A percentile compares a stretch with the other conserved stretches of the same genome.
Evolutionary conservation across 2,329 filamentous ascomycete genomes (phyloP).

Genomic region (Pseudogymnoascus sp.): DNA sequence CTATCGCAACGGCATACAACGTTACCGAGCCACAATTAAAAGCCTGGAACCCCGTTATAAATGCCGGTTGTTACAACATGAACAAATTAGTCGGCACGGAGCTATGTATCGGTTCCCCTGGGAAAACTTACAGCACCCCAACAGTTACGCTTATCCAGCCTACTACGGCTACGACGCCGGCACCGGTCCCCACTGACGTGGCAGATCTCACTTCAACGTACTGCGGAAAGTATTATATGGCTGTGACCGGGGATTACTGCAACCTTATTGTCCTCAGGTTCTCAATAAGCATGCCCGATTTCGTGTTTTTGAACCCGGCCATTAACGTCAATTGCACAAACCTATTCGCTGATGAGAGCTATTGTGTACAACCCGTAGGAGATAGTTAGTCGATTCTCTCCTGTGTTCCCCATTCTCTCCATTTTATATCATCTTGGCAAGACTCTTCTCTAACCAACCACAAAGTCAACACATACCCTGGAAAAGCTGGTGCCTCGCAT

Average conservation of each 20-base stretch:
- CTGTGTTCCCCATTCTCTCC: neutral
- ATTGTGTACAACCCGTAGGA: slow-evolving; percentile 31
- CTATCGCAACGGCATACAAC: neutral
- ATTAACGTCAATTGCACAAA: slow-evolving; percentile 31
- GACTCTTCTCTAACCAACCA: neutral
- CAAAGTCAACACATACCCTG: slow-evolving; percentile 10
- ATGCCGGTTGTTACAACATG: slow-evolving; percentile 1
- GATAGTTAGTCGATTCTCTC: slow-evolving; percentile 13
- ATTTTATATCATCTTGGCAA: neutral
- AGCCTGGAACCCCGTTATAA: slow-evolving; percentile 6
- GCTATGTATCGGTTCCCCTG: slow-evolving; percentile 10
- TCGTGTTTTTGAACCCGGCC: slow-evolving; percentile 29
- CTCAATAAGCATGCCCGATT: slow-evolving; percentile 28
- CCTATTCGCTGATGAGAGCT: slow-evolving; percentile 25
- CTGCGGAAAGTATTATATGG: slow-evolving; percentile 29
- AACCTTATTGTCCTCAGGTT: slow-evolving; percentile 27
- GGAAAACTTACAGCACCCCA: slow-evolving; percentile 11
- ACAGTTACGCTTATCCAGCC: slow-evolving; percentile 13
- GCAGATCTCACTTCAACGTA: slow-evolving; percentile 18
- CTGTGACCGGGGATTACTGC: slow-evolving; percentile 29
- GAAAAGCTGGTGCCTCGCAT: slow-evolving; percentile 6
- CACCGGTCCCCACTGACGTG: slow-evolving; percentile 1
- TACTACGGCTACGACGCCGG: slow-evolving; percentile 3
- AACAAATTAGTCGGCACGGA: neutral
- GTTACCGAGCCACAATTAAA: neutral